Evolutionary conservation across 805 yeast species (phyloP).

Genomic region (Suhomyces sp.): DNA sequence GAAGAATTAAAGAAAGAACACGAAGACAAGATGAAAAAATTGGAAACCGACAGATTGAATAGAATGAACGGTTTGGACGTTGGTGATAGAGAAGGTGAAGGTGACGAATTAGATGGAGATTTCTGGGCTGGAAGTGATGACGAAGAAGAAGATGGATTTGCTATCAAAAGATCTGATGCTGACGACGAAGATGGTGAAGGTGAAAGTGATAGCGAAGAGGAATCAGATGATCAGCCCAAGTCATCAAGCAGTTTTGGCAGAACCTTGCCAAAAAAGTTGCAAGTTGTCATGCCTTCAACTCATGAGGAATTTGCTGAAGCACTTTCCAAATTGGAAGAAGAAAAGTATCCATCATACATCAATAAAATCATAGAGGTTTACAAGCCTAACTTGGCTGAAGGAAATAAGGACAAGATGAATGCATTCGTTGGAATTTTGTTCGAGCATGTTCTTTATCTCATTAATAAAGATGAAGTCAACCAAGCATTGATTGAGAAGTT

Average conservation of each 20-base stretch:
- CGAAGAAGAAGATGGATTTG: slow-evolving; percentile 45
- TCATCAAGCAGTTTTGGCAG: slow-evolving; percentile 12
- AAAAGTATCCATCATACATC: slow-evolving; percentile 48
- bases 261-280: slow-evolving; percentile 6
- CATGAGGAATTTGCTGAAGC: slow-evolving; percentile 31
- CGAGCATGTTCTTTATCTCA: slow-evolving; percentile 56
- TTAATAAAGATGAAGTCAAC: slow-evolving; percentile 30
- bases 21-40: slow-evolving; percentile 54
- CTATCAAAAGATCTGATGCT: slow-evolving; percentile 30
- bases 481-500: slow-evolving; percentile 38
- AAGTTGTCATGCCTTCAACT: slow-evolving; percentile 30
- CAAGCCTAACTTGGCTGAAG: slow-evolving; percentile 77
- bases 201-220: slow-evolving; percentile 20
- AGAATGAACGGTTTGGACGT: slow-evolving; percentile 70
- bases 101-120: slow-evolving; percentile 66
- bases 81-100: slow-evolving; percentile 54
- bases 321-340: slow-evolving; percentile 32
- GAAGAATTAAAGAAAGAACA: slow-evolving; percentile 66
- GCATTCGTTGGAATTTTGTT: slow-evolving; percentile 61
- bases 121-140: slow-evolving; percentile 62
- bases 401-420: slow-evolving; percentile 75
- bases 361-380: slow-evolving; percentile 56
- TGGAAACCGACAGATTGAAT: slow-evolving; percentile 66
- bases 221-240: slow-evolving; percentile 25
- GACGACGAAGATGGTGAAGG: slow-evolving; percentile 41